Evolutionary conservation across 345 rosid species (phyloP).

Genomic region (Sisymbrium altissimum): DNA sequence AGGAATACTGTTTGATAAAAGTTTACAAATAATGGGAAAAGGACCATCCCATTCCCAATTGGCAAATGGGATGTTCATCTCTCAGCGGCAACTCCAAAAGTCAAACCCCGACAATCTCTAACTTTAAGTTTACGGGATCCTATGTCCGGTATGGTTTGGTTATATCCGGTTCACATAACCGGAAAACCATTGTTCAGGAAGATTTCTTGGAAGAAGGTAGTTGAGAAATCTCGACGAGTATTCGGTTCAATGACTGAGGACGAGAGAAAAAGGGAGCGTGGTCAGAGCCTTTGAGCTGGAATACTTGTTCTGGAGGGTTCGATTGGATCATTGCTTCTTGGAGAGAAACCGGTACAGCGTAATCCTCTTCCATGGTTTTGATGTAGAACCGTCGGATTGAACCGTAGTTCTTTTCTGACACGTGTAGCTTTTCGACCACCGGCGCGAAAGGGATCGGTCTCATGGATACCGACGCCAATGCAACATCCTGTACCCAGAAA

Average conservation of each 20-base stretch:
- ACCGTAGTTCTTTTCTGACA: constrained; percentile 50
- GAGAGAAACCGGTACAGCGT: constrained; percentile 44
- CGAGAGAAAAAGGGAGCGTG: constrained; percentile 75
- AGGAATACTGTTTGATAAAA: constrained; percentile 19
- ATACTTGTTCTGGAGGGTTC: constrained; percentile 57
- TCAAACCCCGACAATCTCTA: constrained; percentile 18
- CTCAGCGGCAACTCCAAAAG: constrained; percentile 8
- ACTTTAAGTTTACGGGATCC: constrained; percentile 13
- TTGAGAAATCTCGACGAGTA: constrained; percentile 51
- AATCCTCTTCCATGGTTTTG: constrained; percentile 50
- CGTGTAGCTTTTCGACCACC: constrained; percentile 74
- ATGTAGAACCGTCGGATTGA: constrained; percentile 52
- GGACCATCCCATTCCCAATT: not conserved
- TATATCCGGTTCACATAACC: not conserved
- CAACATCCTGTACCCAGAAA: constrained; percentile 61
- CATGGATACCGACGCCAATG: constrained; percentile 92
- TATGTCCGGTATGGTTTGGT: constrained; percentile 26
- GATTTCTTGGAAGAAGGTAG: constrained; percentile 35
- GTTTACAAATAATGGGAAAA: constrained; percentile 7
- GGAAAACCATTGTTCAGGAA: constrained; percentile 7
- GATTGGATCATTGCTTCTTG: constrained; percentile 56
- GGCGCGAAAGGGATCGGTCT: constrained; percentile 93
- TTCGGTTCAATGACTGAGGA: constrained; percentile 58
- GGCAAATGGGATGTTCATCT: not conserved
- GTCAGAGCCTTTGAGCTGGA: constrained; percentile 61